These are phyloP conservation scores for Salix udensis DNA, from an alignment of 345 rosid species.

Conservation along the genomic window DNA sequence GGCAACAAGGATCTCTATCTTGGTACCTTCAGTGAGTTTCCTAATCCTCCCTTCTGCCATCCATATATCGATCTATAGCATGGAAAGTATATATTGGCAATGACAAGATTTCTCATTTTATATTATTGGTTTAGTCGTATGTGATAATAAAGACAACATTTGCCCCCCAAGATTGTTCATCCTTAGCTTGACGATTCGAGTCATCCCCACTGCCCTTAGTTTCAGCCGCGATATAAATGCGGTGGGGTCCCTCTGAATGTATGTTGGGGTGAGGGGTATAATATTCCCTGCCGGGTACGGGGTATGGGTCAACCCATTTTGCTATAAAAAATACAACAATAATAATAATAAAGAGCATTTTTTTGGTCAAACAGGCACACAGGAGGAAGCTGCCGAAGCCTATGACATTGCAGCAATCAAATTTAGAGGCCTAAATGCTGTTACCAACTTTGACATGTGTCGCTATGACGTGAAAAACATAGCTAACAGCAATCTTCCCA, in stretches of 20 bases:
- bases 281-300: no score
- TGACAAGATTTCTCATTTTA: not conserved
- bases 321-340: no score
- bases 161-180: no score
- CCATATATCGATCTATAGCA: not conserved
- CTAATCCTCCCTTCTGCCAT: no score
- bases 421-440: slow-evolving; percentile 83
- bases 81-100: not conserved
- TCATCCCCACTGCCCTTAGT: no score
- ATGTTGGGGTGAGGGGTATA: no score
- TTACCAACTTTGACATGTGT: slow-evolving; percentile 88
- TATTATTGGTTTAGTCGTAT: not conserved
- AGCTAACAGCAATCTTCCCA: slow-evolving; percentile 74
- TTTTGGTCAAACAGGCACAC: slow-evolving; percentile 50
- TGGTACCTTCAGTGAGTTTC: slow-evolving; percentile 82
- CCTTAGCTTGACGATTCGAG: no score
- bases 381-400: slow-evolving; percentile 75
- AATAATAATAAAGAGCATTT: not conserved
- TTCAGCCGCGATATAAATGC: no score
- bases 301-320: no score
- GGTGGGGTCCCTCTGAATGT: no score
- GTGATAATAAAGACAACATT: not conserved
- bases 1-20: slow-evolving; percentile 98
- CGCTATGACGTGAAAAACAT: slow-evolving; percentile 91
- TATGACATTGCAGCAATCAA: slow-evolving; percentile 83